These are phyloP conservation scores for Wickerhamomyces chambardii DNA, from an alignment of 805 yeast genomes.

Conservation along the genomic window DNA sequence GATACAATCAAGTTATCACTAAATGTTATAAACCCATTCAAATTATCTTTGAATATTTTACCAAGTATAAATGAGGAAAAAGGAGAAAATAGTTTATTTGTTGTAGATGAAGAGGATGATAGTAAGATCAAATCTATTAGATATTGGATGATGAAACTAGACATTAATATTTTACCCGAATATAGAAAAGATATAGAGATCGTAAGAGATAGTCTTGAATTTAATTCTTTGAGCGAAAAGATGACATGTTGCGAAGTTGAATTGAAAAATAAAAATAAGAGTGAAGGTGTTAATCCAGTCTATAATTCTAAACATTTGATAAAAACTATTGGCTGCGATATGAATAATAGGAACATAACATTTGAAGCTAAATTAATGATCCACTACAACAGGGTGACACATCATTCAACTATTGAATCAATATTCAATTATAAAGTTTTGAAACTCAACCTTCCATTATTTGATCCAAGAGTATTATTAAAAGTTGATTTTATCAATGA, in stretches of 20 bases:
- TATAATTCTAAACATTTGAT: slow-evolving; percentile 10
- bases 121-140: slow-evolving; percentile 18
- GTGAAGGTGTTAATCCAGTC: slow-evolving; percentile 4
- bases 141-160: slow-evolving; percentile 23
- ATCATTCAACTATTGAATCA: slow-evolving; percentile 16
- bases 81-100: neutral
- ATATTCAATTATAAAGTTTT: slow-evolving; percentile 29
- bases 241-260: slow-evolving; percentile 32
- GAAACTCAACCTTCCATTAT: slow-evolving; percentile 48
- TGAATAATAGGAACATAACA: slow-evolving; percentile 28
- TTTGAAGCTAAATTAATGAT: slow-evolving; percentile 18
- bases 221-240: slow-evolving; percentile 25
- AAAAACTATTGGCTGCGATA: slow-evolving; percentile 26
- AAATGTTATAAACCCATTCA: slow-evolving; percentile 22
- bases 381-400: slow-evolving; percentile 24
- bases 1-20: slow-evolving; percentile 14
- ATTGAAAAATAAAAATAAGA: slow-evolving; percentile 1
- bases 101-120: slow-evolving; percentile 2
- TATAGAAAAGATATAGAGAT: slow-evolving; percentile 42
- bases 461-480: slow-evolving; percentile 62
- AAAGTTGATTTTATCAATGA: slow-evolving; percentile 12
- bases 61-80: no score
- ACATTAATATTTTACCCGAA: slow-evolving; percentile 20
- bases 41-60: slow-evolving; percentile 17
- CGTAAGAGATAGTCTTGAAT: slow-evolving; percentile 50